Percentiles rank a stretch among this genome's conserved stretches.
These are phyloP conservation scores for Solanum piurae DNA, from an alignment of 257 asterid genomes.

Conservation along the genomic window DNA sequence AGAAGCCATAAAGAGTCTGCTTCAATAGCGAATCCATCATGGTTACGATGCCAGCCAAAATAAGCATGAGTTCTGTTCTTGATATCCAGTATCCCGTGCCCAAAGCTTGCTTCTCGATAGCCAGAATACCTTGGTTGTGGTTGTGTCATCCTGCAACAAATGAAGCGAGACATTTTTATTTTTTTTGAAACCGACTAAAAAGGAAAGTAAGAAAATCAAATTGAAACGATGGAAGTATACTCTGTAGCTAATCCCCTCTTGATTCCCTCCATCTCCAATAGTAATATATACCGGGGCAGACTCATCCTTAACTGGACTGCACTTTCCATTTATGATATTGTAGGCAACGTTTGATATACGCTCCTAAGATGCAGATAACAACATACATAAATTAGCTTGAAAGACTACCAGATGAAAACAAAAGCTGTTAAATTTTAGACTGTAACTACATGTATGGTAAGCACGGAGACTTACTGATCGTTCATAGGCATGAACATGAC, in stretches of 20 bases:
- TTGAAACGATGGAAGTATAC: conserved; percentile 14
- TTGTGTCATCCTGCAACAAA: conserved; percentile 41
- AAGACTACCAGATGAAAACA: neutral
- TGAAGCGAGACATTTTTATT: neutral
- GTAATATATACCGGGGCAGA: conserved; percentile 67
- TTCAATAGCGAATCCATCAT: conserved; percentile 32
- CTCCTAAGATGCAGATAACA: conserved; percentile 20
- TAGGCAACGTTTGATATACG: conserved; percentile 53
- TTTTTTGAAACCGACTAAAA: neutral
- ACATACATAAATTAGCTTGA: neutral
- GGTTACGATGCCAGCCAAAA: conserved; percentile 50
- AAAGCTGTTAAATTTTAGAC: neutral
- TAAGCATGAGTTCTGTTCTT: conserved; percentile 48
- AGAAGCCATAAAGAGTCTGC: conserved; percentile 41
- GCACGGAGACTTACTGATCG: conserved; percentile 33
- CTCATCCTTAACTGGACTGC: conserved; percentile 33
- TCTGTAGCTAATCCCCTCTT: conserved; percentile 53
- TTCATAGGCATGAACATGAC: conserved; percentile 62
- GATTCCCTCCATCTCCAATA: conserved; percentile 73
- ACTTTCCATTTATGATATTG: conserved; percentile 36
- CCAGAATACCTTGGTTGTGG: conserved; percentile 58
- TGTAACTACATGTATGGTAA: neutral
- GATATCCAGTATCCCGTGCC: conserved; percentile 44
- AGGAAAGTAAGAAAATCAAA: neutral
- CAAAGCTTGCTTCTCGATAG: conserved; percentile 52